Base-by-base conservation (phyloP, 108 stramenopile species). In the Craspedostauros australis region DNA sequence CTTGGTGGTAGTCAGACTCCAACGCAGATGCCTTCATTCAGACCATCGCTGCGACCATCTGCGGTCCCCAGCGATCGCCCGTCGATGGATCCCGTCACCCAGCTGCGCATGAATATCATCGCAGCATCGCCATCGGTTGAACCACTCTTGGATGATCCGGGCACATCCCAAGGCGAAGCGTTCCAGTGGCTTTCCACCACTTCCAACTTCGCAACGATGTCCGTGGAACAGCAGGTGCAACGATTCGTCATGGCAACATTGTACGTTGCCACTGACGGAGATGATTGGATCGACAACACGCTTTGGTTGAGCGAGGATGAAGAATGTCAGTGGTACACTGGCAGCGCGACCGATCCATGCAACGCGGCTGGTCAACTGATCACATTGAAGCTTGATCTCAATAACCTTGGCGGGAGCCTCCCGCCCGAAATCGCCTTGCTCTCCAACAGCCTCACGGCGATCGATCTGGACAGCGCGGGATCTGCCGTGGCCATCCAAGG, bases 191-290 rank as follows among this genome's bases (percentile, higher is more conserved):
- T n/a, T n/a, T n/a, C n/a, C n/a, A n/a, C n/a, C 34, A 36, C 11
- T 11, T 36, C 34, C 34, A 36, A 36, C 34, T 36, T 36, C 12
- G 34, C 11, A 12, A 36, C 11, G 12, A 12, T 36, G 12, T 28
- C 58, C 3, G 38, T 26, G 15, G 8, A 46, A 9, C 57, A 41
- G 24, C 31, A 49, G 18, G 26, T 64, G 1, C 67, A 75, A 37
- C 42, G 74, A 12, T 67, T 39, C 33, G 51, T 55, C 2, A 14
- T 75, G 48, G 74, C 74, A 2, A 65, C 74, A 1, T 42, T 75
- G 0, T 75, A 64, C 54, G 68, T 32, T 50, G 54, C 57, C 41
- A 69, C 74, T 5, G 31, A 56, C 48, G 74, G 74, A 14, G 68
- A 75, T 6, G 50, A 56, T 20, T 75, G 74, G 74, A 16, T 57